phyloP scores from a whole-genome alignment of 2,329 filamentous ascomycete species.

The Magnaporthales sp. region DNA sequence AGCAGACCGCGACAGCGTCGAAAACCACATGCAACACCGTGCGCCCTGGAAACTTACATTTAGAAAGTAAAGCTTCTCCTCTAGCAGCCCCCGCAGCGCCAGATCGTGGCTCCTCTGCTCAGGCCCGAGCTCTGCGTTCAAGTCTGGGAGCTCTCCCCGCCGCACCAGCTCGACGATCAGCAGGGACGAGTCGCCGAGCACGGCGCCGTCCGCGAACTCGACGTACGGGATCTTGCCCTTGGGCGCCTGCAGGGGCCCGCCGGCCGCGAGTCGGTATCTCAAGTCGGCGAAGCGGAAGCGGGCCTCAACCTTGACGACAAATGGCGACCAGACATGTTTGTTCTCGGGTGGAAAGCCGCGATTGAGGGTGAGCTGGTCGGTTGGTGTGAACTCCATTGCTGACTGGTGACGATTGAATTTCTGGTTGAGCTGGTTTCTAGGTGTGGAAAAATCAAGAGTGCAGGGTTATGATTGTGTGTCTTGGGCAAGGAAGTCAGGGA shows the following conservation, averaged over 20 bases:
- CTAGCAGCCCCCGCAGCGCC: conserved; percentile 43
- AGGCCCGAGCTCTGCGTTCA: conserved; percentile 34
- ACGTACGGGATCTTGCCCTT: conserved; percentile 55
- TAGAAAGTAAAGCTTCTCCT: conserved; percentile 52
- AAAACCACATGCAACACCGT: background rate
- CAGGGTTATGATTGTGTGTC: background rate
- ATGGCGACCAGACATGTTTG: conserved; percentile 49
- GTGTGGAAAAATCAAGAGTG: background rate
- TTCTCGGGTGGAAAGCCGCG: conserved; percentile 35
- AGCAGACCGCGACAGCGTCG: background rate
- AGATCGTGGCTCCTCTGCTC: conserved; percentile 37
- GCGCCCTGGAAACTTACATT: conserved; percentile 21
- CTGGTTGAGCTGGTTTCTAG: background rate
- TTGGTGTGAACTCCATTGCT: background rate
- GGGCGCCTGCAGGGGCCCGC: conserved; percentile 36
- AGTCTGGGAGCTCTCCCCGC: conserved; percentile 31
- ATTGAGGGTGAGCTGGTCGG: conserved; percentile 30
- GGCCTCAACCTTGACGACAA: conserved; percentile 53
- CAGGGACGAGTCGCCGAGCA: conserved; percentile 43
- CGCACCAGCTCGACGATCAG: conserved; percentile 39
- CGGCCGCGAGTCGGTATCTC: conserved; percentile 33
- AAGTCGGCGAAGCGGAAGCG: conserved; percentile 45
- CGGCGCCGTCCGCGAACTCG: conserved; percentile 16
- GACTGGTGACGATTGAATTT: background rate
- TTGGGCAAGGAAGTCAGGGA: background rate